Percentiles rank a stretch among this genome's conserved stretches.
phyloP scores from a whole-genome alignment of 306 rosid species.

The Quercus agrifolia region DNA sequence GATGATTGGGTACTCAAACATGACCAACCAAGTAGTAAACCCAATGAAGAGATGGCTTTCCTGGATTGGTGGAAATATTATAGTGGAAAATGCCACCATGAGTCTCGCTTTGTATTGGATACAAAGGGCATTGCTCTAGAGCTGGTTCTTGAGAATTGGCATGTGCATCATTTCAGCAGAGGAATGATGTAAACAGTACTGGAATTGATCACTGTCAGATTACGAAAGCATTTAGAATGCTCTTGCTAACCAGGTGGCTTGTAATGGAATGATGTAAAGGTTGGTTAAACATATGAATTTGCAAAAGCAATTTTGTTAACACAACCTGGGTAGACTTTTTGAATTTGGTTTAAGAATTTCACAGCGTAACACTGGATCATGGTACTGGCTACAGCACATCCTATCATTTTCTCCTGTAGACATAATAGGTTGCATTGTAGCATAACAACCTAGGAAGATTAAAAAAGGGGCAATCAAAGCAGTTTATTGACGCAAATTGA shows the following conservation, averaged over 20 bases:
- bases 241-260: background rate
- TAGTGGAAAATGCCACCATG: background rate
- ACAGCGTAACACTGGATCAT: background rate
- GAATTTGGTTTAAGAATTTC: background rate
- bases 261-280: background rate
- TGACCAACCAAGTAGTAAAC: background rate
- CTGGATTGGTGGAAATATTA: background rate
- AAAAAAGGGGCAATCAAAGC: background rate
- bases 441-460: background rate
- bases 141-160: background rate
- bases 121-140: background rate
- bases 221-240: background rate
- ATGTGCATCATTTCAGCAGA: background rate
- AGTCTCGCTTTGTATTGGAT: background rate
- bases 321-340: background rate
- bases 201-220: background rate
- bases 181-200: background rate
- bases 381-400: background rate
- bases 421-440: background rate
- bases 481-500: background rate
- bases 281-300: background rate
- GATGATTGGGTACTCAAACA: background rate
- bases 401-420: background rate
- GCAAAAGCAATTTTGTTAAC: background rate
- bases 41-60: background rate